Evolutionary conservation across 2,329 filamentous ascomycete species (phyloP).

Genomic region (Diplodia seriata): DNA sequence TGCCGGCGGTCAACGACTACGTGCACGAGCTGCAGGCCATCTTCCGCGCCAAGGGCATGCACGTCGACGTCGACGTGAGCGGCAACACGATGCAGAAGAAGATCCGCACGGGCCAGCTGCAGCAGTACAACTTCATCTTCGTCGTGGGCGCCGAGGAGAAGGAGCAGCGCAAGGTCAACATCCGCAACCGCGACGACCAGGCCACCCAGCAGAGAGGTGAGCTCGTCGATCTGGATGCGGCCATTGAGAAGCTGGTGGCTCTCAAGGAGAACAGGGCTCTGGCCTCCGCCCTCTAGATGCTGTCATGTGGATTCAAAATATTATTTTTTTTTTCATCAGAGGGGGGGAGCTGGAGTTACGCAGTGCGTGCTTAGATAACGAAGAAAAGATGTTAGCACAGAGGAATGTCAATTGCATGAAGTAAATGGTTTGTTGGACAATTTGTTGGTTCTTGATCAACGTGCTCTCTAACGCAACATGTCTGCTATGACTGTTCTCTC

Average conservation of each 20-base stretch:
- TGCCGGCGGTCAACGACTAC: slow-evolving; percentile 74
- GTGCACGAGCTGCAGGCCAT: slow-evolving; percentile 73
- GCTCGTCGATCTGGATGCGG: slow-evolving; percentile 66
- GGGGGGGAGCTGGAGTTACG: slow-evolving; percentile 14
- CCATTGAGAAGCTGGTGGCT: slow-evolving; percentile 59
- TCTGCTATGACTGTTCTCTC: no score
- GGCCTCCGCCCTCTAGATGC: slow-evolving; percentile 41
- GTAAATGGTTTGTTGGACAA: neutral
- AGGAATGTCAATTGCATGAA: slow-evolving; percentile 18
- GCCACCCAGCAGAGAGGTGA: slow-evolving; percentile 68
- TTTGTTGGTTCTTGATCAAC: neutral
- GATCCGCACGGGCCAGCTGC: slow-evolving; percentile 80
- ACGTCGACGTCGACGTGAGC: slow-evolving; percentile 73
- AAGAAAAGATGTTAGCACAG: slow-evolving; percentile 10
- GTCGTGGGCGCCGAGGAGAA: slow-evolving; percentile 70
- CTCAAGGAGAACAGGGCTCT: slow-evolving; percentile 54
- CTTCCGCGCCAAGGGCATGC: slow-evolving; percentile 72
- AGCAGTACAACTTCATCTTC: slow-evolving; percentile 86
- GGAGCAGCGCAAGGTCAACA: slow-evolving; percentile 66
- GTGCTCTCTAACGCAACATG: neutral
- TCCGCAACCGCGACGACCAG: slow-evolving; percentile 69
- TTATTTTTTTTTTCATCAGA: slow-evolving; percentile 16
- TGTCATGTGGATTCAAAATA: neutral
- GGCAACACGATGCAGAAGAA: slow-evolving; percentile 89
- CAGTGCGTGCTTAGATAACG: slow-evolving; percentile 24